Conservation (phyloP, 257 asterid species). For the Marsdenia floribunda region DNA sequence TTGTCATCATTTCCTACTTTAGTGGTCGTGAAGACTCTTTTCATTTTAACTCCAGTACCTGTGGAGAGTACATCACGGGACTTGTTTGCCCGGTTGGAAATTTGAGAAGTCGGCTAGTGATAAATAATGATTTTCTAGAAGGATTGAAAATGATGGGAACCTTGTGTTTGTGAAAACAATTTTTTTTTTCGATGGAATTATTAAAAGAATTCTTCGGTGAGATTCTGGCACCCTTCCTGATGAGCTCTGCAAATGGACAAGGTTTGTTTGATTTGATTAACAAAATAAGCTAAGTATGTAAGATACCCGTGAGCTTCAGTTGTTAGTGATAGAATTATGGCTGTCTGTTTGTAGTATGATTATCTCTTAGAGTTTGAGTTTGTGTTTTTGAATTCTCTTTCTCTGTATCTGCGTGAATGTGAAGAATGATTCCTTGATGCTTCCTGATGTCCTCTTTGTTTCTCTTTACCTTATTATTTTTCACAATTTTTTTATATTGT, state of each 20-base stretch:
- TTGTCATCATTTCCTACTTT: neutral
- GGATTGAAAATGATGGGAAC: too few relatives aligned
- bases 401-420: neutral
- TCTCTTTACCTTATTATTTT: constrained; percentile 6
- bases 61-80: neutral
- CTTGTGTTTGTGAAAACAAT: too few relatives aligned
- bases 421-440: neutral
- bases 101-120: neutral
- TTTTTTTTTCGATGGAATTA: too few relatives aligned
- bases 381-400: neutral
- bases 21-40: neutral
- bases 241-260: neutral
- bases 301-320: neutral
- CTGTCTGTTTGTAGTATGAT: neutral
- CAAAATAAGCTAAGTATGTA: neutral
- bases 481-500: neutral
- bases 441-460: neutral
- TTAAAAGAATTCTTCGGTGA: too few relatives aligned
- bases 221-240: neutral
- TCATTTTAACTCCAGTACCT: neutral
- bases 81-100: neutral
- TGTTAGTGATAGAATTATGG: neutral
- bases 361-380: neutral
- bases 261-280: neutral
- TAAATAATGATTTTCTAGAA: too few relatives aligned